Conservation (phyloP, 1,284 basidiomycete species). For the Pseudozyma sp. region DNA sequence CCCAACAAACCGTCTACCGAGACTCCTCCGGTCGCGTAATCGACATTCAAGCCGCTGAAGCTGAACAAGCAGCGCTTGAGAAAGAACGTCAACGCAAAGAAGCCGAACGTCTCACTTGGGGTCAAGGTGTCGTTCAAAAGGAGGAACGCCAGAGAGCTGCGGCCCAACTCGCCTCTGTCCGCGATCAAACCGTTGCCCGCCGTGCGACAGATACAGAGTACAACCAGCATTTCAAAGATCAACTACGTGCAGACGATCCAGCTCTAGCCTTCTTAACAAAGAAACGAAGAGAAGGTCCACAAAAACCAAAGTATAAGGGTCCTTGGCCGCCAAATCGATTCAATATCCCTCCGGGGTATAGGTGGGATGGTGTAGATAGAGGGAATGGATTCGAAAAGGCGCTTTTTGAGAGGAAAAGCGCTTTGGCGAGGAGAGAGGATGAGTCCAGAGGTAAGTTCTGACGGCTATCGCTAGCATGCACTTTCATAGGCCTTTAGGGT, state of each 20-base stretch:
- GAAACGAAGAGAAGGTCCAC: conserved; percentile 75
- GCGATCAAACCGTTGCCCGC: conserved; percentile 10
- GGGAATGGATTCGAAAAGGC: conserved; percentile 96
- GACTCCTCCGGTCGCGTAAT: conserved; percentile 88
- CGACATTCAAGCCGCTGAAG: conserved; percentile 83
- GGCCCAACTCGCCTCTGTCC: conserved; percentile 11
- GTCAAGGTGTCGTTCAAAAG: conserved; percentile 80
- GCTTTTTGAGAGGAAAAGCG: conserved; percentile 59
- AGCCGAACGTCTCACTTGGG: conserved; percentile 94
- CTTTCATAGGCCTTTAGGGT: no score
- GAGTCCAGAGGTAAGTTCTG: conserved; percentile 15
- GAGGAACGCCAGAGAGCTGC: conserved; percentile 75
- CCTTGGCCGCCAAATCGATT: conserved; percentile 93
- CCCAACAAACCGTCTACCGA: conserved; percentile 91
- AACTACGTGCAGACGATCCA: conserved; percentile 92
- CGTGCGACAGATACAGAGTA: conserved; percentile 83
- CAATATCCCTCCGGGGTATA: conserved; percentile 90
- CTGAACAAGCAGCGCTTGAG: conserved; percentile 77
- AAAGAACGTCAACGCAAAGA: conserved; percentile 71
- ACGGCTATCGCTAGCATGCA: no score
- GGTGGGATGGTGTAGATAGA: conserved; percentile 83
- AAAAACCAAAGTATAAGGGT: conserved; percentile 84
- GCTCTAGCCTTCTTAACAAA: conserved; percentile 92
- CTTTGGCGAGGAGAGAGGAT: conserved; percentile 23
- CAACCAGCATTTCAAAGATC: conserved; percentile 83